Conservation (phyloP, 371 early-diverging fungal species). For the Mortierella sp. region DNA sequence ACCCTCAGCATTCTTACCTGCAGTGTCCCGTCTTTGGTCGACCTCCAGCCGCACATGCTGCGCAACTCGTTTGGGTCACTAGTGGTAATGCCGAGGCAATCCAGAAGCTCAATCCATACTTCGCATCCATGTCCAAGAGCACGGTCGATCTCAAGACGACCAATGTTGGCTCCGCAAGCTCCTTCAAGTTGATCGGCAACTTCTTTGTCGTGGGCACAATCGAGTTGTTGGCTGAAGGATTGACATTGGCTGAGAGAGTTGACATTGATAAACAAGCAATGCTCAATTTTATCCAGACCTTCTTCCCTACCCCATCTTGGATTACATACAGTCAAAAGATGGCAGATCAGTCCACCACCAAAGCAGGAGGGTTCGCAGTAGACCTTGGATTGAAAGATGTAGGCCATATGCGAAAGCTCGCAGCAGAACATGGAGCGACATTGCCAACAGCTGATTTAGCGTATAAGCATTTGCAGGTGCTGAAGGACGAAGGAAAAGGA, state of each 20-base stretch:
- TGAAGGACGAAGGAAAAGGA: constrained; percentile 36
- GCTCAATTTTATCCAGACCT: constrained; percentile 64
- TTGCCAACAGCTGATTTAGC: constrained; percentile 48
- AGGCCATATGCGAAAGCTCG: constrained; percentile 55
- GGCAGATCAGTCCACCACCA: constrained; percentile 53
- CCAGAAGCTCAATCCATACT: constrained; percentile 39
- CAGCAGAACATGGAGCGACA: constrained; percentile 15
- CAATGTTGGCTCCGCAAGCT: constrained; percentile 59
- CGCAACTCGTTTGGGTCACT: constrained; percentile 60
- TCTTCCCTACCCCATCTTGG: constrained; percentile 63
- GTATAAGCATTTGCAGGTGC: constrained; percentile 23
- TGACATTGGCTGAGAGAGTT: constrained; percentile 74
- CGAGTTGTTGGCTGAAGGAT: constrained; percentile 76
- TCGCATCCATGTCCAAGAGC: constrained; percentile 20
- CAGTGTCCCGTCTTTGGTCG: constrained; percentile 69
- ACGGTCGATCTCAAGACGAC: constrained; percentile 47
- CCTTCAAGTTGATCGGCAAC: constrained; percentile 78
- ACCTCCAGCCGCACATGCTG: constrained; percentile 61
- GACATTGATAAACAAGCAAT: constrained; percentile 69
- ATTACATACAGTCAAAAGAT: constrained; percentile 58
- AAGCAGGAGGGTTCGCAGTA: constrained; percentile 61
- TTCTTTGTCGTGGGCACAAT: constrained; percentile 69
- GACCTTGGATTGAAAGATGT: constrained; percentile 67
- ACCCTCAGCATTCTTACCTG: constrained; percentile 26
- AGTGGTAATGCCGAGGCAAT: constrained; percentile 54